Conservation (phyloP, 148 eudicot species). For the Cornus controversa region DNA sequence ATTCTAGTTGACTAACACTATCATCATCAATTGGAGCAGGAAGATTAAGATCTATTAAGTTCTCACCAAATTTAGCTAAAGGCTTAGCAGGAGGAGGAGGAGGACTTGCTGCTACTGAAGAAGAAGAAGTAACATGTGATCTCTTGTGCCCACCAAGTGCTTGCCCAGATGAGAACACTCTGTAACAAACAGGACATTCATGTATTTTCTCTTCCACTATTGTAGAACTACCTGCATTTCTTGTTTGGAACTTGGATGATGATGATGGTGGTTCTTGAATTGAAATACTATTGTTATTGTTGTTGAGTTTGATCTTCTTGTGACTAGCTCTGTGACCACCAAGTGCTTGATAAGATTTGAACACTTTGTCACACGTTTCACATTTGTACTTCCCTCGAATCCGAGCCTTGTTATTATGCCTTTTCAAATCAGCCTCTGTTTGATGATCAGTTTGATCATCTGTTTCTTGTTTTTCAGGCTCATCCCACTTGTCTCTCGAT, state of each 20-base stretch:
- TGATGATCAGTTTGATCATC: neutral
- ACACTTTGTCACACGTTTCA: conserved; percentile 57
- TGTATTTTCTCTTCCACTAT: conserved; percentile 38
- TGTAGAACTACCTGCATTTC: neutral
- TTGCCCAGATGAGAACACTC: conserved; percentile 72
- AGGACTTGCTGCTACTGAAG: neutral
- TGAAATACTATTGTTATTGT: no score
- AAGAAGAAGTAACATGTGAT: conserved; percentile 41
- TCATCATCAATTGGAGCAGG: conserved; percentile 67
- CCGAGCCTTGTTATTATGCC: neutral
- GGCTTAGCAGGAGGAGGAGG: neutral
- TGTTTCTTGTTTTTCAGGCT: conserved; percentile 1
- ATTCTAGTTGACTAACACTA: conserved; percentile 43
- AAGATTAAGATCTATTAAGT: conserved; percentile 69
- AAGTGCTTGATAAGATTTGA: conserved; percentile 71
- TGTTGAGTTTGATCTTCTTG: conserved; percentile 44
- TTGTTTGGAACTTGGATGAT: neutral
- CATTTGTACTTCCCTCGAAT: conserved; percentile 45
- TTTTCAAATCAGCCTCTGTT: conserved; percentile 7
- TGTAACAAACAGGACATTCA: conserved; percentile 65
- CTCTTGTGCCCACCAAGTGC: conserved; percentile 91
- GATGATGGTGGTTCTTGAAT: no score
- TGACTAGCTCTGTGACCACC: conserved; percentile 88
- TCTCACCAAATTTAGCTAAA: conserved; percentile 19
- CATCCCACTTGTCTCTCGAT: conserved; percentile 60